phyloP scores from a whole-genome alignment of 164 flowering plant species.

The Tetracentron sinense region DNA sequence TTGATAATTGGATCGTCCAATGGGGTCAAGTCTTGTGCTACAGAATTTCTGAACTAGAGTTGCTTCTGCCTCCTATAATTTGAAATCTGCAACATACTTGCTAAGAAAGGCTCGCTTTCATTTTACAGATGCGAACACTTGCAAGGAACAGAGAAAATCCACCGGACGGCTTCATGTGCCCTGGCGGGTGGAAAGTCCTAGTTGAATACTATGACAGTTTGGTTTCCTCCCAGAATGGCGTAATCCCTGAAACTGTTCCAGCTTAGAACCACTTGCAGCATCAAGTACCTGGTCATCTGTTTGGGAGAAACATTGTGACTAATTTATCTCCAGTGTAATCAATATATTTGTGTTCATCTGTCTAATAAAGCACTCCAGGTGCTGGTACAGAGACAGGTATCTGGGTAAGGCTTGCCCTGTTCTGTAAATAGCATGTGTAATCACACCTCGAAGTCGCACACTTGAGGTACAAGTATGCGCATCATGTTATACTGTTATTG shows the following conservation, averaged over 20 bases:
- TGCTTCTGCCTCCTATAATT: too few relatives aligned
- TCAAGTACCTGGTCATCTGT: slow-evolving; percentile 9
- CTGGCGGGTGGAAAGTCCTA: slow-evolving; percentile 67
- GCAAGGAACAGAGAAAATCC: slow-evolving; percentile 65
- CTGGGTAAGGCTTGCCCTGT: slow-evolving; percentile 1
- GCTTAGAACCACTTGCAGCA: slow-evolving; percentile 27
- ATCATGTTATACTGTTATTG: not conserved
- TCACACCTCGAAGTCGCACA: not conserved
- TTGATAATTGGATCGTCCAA: too few relatives aligned
- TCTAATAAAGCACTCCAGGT: slow-evolving; percentile 21
- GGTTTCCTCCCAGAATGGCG: slow-evolving; percentile 38
- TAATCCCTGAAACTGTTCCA: slow-evolving; percentile 55
- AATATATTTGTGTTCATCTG: slow-evolving; percentile 15
- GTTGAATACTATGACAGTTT: slow-evolving; percentile 62
- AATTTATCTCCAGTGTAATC: slow-evolving; percentile 17
- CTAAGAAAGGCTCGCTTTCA: not conserved
- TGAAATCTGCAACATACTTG: too few relatives aligned
- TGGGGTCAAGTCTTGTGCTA: too few relatives aligned
- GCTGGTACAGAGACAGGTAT: slow-evolving; percentile 18
- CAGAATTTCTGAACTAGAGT: too few relatives aligned
- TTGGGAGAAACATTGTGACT: slow-evolving; percentile 27
- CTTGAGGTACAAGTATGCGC: not conserved
- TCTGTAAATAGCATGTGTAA: slow-evolving; percentile 14
- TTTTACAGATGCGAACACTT: slow-evolving; percentile 51
- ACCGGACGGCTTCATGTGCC: slow-evolving; percentile 78